A percentile compares a stretch with the other conserved stretches of the same genome.
Evolutionary conservation across 176 grass and related monocot species (phyloP).

Genomic region (Aegilops longissima): DNA sequence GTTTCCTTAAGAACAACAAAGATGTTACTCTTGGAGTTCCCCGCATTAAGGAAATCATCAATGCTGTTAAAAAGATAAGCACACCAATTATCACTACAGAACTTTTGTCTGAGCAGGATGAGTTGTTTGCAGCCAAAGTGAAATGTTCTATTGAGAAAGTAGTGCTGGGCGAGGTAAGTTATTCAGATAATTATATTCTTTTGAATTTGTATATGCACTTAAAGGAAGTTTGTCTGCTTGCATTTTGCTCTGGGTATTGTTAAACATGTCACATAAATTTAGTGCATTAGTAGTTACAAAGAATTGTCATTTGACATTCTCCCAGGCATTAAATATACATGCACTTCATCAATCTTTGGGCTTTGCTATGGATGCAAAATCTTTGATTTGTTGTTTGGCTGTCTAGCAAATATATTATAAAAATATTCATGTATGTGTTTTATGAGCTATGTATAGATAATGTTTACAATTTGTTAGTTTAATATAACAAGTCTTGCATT

Average conservation of each 20-base stretch:
- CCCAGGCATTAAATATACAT: not conserved
- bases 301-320: conserved; percentile 3
- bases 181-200: not conserved
- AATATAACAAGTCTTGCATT: not conserved
- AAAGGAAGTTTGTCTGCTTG: not conserved
- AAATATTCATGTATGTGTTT: not conserved
- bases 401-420: not conserved
- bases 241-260: not conserved
- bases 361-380: conserved; percentile 30
- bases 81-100: conserved; percentile 73
- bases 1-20: conserved; percentile 48
- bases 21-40: conserved; percentile 97
- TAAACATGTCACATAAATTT: not conserved
- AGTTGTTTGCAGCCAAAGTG: conserved; percentile 55
- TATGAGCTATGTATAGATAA: not conserved
- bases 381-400: not conserved
- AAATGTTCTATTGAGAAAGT: conserved; percentile 85
- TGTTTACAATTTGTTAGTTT: not conserved
- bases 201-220: conserved; percentile 8
- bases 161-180: conserved; percentile 67
- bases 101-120: conserved; percentile 54
- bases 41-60: conserved; percentile 98
- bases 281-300: conserved; percentile 1
- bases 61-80: conserved; percentile 89
- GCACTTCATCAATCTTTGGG: not conserved